A percentile compares a stretch with the other conserved stretches of the same genome.
phyloP scores from a whole-genome alignment of 2,329 filamentous ascomycete genomes.

The Exophiala xenobiotica region DNA sequence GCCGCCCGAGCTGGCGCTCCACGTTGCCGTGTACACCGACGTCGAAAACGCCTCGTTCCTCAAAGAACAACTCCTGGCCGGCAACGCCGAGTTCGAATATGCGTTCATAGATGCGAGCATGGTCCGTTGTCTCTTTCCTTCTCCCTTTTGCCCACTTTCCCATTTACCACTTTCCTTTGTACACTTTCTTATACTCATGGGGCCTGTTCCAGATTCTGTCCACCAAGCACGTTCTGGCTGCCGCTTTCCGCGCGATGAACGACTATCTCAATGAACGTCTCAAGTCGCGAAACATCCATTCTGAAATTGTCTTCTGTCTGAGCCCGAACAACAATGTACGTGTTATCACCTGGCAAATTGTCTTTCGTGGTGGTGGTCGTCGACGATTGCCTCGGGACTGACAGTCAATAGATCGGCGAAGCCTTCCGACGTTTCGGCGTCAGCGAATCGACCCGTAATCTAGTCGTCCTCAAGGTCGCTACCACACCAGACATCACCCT shows the following conservation, averaged over 20 bases:
- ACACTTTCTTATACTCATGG: not conserved
- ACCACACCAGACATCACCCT: slow-evolving; percentile 49
- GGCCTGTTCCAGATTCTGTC: slow-evolving; percentile 61
- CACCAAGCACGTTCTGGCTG: slow-evolving; percentile 69
- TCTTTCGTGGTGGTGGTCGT: slow-evolving; percentile 1
- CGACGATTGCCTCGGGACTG: slow-evolving; percentile 5
- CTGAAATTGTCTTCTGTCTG: slow-evolving; percentile 78
- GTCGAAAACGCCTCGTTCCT: slow-evolving; percentile 76
- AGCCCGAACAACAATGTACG: slow-evolving; percentile 73
- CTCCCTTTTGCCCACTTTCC: not conserved
- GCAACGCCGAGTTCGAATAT: slow-evolving; percentile 86
- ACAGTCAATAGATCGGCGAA: slow-evolving; percentile 70
- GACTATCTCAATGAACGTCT: slow-evolving; percentile 61
- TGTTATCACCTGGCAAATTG: slow-evolving; percentile 44
- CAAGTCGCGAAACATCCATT: slow-evolving; percentile 82
- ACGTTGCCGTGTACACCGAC: slow-evolving; percentile 72
- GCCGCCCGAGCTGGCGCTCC: slow-evolving; percentile 64
- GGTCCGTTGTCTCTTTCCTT: slow-evolving; percentile 47
- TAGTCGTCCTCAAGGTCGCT: slow-evolving; percentile 81
- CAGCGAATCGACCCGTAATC: slow-evolving; percentile 63
- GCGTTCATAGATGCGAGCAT: slow-evolving; percentile 85
- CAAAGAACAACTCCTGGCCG: slow-evolving; percentile 77
- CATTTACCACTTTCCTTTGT: not conserved
- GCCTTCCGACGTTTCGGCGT: slow-evolving; percentile 89
- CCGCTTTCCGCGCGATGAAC: slow-evolving; percentile 74